Percentiles rank a stretch among this genome's conserved stretches.
Conservation (phyloP, 345 rosid genomes). For the Toxicodendron radicans region DNA sequence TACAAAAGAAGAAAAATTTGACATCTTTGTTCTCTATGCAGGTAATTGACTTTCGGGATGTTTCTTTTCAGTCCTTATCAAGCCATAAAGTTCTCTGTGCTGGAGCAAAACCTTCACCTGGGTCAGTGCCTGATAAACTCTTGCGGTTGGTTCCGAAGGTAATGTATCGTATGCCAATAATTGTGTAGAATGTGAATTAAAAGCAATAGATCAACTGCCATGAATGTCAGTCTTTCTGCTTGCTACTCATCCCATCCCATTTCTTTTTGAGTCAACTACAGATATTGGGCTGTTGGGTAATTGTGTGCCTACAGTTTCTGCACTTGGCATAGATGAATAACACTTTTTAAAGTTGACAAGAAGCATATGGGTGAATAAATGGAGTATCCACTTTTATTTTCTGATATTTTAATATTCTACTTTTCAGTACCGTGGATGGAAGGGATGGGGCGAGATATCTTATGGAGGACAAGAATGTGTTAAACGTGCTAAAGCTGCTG, state of each 20-base stretch:
- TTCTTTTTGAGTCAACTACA: neutral
- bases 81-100: conserved; percentile 61
- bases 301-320: neutral
- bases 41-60: conserved; percentile 71
- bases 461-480: conserved; percentile 80
- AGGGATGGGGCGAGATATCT: conserved; percentile 93
- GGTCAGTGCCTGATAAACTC: conserved; percentile 62
- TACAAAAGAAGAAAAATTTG: neutral
- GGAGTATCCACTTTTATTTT: neutral
- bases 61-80: conserved; percentile 67
- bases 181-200: neutral
- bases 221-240: neutral
- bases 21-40: conserved; percentile 33
- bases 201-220: neutral
- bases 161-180: neutral
- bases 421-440: conserved; percentile 81
- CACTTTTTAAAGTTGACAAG: neutral
- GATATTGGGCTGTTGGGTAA: neutral
- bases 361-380: neutral
- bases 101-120: conserved; percentile 66
- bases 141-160: conserved; percentile 80
- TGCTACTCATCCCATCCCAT: neutral
- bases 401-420: conserved; percentile 12
- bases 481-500: conserved; percentile 82
- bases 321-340: neutral